Percentiles rank a stretch among this genome's conserved stretches.
phyloP scores from a whole-genome alignment of 345 rosid species.

The Alliaria petiolata region DNA sequence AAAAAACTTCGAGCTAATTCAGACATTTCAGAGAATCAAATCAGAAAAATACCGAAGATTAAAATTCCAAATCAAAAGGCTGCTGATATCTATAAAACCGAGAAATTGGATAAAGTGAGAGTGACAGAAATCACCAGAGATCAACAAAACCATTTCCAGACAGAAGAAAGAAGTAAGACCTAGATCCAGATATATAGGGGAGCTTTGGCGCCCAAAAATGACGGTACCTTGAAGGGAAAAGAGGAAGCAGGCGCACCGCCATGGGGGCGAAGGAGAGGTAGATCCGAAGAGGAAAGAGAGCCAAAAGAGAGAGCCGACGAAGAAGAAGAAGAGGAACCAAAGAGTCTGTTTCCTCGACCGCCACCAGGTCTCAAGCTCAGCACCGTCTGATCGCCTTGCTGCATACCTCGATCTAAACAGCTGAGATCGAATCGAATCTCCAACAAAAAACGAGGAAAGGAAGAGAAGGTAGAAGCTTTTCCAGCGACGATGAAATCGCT shows the following conservation, averaged over 20 bases:
- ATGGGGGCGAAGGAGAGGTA: slow-evolving; percentile 67
- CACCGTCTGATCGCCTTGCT: slow-evolving; percentile 90
- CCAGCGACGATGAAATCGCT: slow-evolving; percentile 38
- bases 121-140: neutral
- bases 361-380: slow-evolving; percentile 99
- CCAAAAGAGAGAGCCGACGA: slow-evolving; percentile 60
- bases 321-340: slow-evolving; percentile 54
- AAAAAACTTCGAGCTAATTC: neutral
- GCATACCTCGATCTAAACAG: slow-evolving; percentile 68
- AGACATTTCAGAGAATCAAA: neutral
- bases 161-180: neutral
- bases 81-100: neutral
- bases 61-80: neutral
- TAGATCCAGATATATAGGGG: slow-evolving; percentile 44
- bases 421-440: slow-evolving; percentile 14
- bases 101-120: neutral
- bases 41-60: neutral
- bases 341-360: slow-evolving; percentile 86
- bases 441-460: neutral
- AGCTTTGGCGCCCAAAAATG: neutral
- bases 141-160: neutral
- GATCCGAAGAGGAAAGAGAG: slow-evolving; percentile 58
- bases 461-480: slow-evolving; percentile 4
- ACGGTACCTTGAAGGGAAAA: slow-evolving; percentile 40
- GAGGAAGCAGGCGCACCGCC: slow-evolving; percentile 48